phyloP scores from a whole-genome alignment of 1,284 basidiomycete species.

The Ustilago tritici region DNA sequence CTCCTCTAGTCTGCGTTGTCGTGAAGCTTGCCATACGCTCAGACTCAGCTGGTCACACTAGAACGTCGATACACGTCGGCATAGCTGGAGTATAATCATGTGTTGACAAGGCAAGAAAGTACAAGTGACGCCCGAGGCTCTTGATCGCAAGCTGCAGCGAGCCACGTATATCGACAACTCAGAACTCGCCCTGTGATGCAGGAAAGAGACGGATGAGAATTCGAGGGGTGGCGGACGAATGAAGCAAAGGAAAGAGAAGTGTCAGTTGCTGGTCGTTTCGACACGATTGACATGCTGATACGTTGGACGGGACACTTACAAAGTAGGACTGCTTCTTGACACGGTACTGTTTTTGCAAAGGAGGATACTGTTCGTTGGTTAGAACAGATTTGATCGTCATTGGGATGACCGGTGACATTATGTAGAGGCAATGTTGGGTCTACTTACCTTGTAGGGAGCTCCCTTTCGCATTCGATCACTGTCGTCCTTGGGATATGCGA shows the following conservation, averaged over 20 bases:
- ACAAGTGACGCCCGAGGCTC: no score
- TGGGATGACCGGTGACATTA: conserved; percentile 14
- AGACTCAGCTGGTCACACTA: neutral
- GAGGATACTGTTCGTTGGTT: conserved; percentile 59
- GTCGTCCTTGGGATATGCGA: conserved; percentile 61
- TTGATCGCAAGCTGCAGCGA: no score
- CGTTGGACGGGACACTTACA: conserved; percentile 36
- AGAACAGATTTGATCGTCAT: conserved; percentile 46
- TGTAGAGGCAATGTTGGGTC: no score
- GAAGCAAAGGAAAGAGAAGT: neutral
- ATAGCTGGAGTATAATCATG: no score
- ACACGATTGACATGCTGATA: no score
- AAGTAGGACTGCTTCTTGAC: conserved; percentile 64
- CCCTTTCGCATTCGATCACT: conserved; percentile 61
- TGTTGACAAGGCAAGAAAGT: neutral
- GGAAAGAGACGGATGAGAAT: neutral
- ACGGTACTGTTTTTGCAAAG: conserved; percentile 60
- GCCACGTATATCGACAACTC: neutral
- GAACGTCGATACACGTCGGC: conserved; percentile 7
- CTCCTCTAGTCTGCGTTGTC: neutral
- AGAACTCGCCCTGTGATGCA: conserved; percentile 13
- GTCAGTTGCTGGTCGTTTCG: neutral
- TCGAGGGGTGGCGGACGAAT: neutral
- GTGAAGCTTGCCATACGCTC: neutral
- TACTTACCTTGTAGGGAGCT: conserved; percentile 63